Evolutionary conservation across 805 yeast genomes (phyloP), one percentile per base, ranked within the genome.

Genomic region (Sugiyamaella americana): DNA sequence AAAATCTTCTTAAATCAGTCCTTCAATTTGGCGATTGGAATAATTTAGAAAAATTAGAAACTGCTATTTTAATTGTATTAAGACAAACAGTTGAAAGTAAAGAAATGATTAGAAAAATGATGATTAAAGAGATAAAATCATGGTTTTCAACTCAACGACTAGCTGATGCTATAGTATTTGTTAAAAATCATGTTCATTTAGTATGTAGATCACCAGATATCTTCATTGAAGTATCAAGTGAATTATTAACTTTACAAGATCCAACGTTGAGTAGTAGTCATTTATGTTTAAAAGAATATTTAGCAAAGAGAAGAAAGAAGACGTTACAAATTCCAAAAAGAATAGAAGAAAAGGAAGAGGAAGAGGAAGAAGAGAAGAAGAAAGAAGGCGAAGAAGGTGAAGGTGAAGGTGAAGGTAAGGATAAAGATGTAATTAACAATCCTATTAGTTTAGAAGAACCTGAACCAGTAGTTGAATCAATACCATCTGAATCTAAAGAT

Each of bases 71-170:
- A 0, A 67, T 78, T 10, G 65, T 87, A 29, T 61, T 82, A 1
- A 74, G 96, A 59, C 70, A 84, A 38, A 80, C 88, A 48, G 78
- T 82, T 60, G 97, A 88, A 61, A 74, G 78, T 2, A 60, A 67
- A 0, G 72, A 70, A 0, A 65, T 76, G 10, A 65, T 87, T 3
- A 67, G 69, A 23, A 66, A 67, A 6, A 64, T 75, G 34, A 75
- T 86, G 56, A 55, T 65, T 0, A 66, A 72, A 19, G 87, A 82
- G 47, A 59, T 85, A 8, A 60, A 71, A 2, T 68, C 65, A 21
- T 64, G 71, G 24, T 71, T 80, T 44, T 16, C 40, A 6, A 35
- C 41, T n/a, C 39, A 39, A 16, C 13, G 40, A 4, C 44, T 41
- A 10, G 52, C 53, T 5, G 59, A 61, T 4, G 48, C 62, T 3